Base-by-base conservation (phyloP, 2,329 filamentous ascomycete species). In the Hymenoscyphus repandus region DNA sequence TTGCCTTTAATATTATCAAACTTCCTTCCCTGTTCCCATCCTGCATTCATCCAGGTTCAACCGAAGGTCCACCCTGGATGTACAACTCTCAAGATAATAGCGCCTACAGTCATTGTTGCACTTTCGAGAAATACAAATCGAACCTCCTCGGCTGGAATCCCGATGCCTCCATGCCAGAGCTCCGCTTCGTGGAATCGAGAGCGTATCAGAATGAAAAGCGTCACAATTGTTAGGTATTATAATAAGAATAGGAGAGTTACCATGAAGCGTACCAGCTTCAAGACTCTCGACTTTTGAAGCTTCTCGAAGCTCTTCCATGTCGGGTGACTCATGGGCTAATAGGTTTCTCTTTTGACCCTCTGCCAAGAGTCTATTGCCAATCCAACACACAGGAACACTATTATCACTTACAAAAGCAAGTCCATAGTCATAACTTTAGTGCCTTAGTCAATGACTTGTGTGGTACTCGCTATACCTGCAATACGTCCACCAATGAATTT, bases 101-200 rank as follows among this genome's bases (percentile, higher is more conserved):
- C 53, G 0, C 67, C 66, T 0, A 68, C 9, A 18, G 62, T 51
- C 18, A 70, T 61, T 64, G 69, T 68, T 4, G 60, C 45, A 2
- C 71, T 70, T 62, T 77, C 74, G 10, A 77, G 58, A 1, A 64
- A 66, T 57, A 76, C 74, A 54, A 76, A 76, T 3, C 68, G 59
- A 0, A 64, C 62, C 58, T 77, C 62, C 51, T 66, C 66, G 45
- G 78, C 75, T 51, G 83, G 62, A n/a, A 68, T 60, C 1, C 77
- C 75, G 10, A 58, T 60, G 68, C 76, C 83, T 4, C 80, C 79
- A 32, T 76, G 68, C 42, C 70, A 73, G 49, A 83, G 64, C 65
- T 83, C 80, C 0, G 74, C 74, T 13, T 80, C 75, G 42, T 80
- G 74, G 58, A 77, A 83, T 18, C 76, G 71, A 34, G 73, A 79